Evolutionary conservation across 495 filamentous ascomycete genomes (phyloP), one percentile per base, ranked within the genome.

Genomic region (Aspergillus indologenus): DNA sequence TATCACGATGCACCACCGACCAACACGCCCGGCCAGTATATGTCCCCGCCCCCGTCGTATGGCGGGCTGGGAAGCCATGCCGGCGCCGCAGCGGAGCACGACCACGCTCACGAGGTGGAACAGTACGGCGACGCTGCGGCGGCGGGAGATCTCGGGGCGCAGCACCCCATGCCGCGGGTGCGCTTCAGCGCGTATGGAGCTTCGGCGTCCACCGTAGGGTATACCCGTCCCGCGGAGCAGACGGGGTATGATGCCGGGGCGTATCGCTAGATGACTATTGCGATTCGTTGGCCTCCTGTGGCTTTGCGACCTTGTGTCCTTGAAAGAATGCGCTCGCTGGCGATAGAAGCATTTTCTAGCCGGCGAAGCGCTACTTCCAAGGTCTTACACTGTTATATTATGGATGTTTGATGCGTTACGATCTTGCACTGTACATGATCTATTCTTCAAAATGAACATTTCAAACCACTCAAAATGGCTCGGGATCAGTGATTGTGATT

Each of bases 221-320:
- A 73, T 62, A 58, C 44, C n/a, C 57, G 57, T 18, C 62, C 58
- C 15, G 19, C 57, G 17, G 64, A 68, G 60, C 61, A 72, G 55
- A 73, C 72, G 11, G 59, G 62, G 0, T 77, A 77, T 67, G 74
- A 77, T 59, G 64, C 72, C 34, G 66, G 61, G 12, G 67, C 63
- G 44, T 71, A 74, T 68, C 65, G 71, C 11, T 74, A 61, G 57
- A 54, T 18, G 17, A 53, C 22, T 24, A n/a, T 40, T 40, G 34
- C 34, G 5, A 11, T 40, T 15, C 12, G 12, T 40, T 40, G 2
- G 12, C 34, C 34, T 40, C 12, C 26, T 29, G 9, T 29, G 6
- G 34, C 7, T 8, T 11, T 40, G 12, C 12, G 34, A 8, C 12
- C 5, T 14, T 14, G 34, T 40, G 26, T 29, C 26, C n/a, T n/a